Evolutionary conservation across 2,329 filamentous ascomycete genomes (phyloP).

Genomic region (Ophiostoma ulmi): DNA sequence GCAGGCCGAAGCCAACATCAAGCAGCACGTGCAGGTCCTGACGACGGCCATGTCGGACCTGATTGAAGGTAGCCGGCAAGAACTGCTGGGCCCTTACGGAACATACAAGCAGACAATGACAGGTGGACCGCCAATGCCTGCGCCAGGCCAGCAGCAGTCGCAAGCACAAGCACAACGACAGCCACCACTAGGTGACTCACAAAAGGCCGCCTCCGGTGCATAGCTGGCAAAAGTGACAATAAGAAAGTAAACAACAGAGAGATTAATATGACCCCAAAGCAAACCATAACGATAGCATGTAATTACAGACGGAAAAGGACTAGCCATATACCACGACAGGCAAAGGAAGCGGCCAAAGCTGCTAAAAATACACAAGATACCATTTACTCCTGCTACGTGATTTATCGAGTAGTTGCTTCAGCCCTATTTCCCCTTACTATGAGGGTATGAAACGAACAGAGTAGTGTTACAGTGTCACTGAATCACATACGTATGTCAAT

Average conservation of each 20-base stretch:
- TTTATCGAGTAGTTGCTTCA: too few relatives aligned
- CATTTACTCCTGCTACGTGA: not conserved
- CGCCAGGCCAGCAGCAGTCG: not conserved
- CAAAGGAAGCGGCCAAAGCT: not conserved
- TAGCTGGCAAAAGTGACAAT: not conserved
- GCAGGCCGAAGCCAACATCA: constrained; percentile 35
- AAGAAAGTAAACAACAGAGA: not conserved
- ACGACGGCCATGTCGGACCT: constrained; percentile 34
- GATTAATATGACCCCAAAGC: not conserved
- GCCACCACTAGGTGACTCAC: not conserved
- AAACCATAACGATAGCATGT: not conserved
- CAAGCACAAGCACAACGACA: not conserved
- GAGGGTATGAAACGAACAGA: too few relatives aligned
- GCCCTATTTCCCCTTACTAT: too few relatives aligned
- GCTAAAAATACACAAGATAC: not conserved
- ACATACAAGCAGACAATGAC: constrained; percentile 27
- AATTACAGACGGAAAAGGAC: not conserved
- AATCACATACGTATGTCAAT: not conserved
- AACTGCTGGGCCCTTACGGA: constrained; percentile 29
- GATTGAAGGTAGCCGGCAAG: constrained; percentile 30
- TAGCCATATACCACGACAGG: not conserved
- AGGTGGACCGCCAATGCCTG: constrained; percentile 14
- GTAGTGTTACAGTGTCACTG: not conserved
- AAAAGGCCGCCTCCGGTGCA: not conserved
- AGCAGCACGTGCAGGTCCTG: constrained; percentile 37